Evolutionary conservation across 2,329 filamentous ascomycete genomes (phyloP).

Genomic region (Colletotrichum australisinense): DNA sequence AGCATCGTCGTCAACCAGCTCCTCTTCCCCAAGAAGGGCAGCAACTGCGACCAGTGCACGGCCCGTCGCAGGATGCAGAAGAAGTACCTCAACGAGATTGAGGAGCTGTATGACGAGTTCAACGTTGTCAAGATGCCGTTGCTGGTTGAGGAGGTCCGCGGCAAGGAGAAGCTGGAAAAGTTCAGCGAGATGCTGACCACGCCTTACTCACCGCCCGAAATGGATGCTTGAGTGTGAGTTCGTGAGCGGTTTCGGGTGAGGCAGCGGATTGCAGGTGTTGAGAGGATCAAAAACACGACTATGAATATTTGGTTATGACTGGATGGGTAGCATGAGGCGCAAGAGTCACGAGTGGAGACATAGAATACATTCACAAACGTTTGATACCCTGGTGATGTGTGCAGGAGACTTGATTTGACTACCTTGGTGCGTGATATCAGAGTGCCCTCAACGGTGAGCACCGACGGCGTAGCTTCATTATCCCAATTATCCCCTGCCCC

Average conservation of each 20-base stretch:
- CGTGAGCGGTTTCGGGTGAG: no score
- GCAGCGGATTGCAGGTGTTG: not conserved
- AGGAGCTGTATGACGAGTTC: constrained; percentile 98
- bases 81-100: constrained; percentile 98
- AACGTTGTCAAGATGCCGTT: constrained; percentile 99
- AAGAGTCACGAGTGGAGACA: constrained; percentile 25
- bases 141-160: constrained; percentile 93
- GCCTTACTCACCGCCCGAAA: constrained; percentile 76
- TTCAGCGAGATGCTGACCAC: constrained; percentile 88
- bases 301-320: constrained; percentile 22
- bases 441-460: constrained; percentile 4
- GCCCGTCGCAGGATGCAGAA: constrained; percentile 97
- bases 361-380: constrained; percentile 36
- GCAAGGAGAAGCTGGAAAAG: constrained; percentile 92
- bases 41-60: constrained; percentile 94
- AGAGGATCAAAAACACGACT: constrained; percentile 16
- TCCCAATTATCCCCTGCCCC: not conserved
- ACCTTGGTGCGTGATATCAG: constrained; percentile 21
- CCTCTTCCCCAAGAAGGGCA: constrained; percentile 87
- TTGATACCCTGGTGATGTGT: constrained; percentile 36
- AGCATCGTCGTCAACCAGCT: constrained; percentile 98
- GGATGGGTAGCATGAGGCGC: constrained; percentile 26
- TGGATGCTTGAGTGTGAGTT: constrained; percentile 30
- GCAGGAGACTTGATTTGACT: constrained; percentile 26
- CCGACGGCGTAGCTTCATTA: not conserved